Base-by-base conservation (phyloP, 306 rosid genomes). In the Astragalus glycyphyllos region DNA sequence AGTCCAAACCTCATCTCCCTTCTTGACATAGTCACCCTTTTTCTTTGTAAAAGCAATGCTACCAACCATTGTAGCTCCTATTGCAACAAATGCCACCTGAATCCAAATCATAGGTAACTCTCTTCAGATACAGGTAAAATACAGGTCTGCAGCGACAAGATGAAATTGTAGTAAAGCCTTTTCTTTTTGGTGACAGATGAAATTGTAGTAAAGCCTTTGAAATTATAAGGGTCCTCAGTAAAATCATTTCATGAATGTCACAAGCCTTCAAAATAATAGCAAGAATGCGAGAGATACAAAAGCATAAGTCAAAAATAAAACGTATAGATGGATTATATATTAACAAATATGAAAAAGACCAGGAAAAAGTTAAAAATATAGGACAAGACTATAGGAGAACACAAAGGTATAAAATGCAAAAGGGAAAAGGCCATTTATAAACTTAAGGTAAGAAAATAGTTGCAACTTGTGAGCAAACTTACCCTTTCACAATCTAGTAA, bases 1-100 rank as follows among this genome's bases (percentile, higher is more conserved):
- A 47, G 4, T 32, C 2, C 47, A 20, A 58, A 94, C 98, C 98
- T 94, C 96, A 12, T 94, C 98, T 74, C 98, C 98, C 85, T 94
- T 94, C 85, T 87, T 86, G 69, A 94, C 88, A 81, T 49, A 9
- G 17, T 90, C 97, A 37, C 97, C 97, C 81, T 80, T 74, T 79
- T 82, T 74, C 85, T 83, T 94, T 51, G 81, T 68, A 73, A 94
- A 94, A 68, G 84, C 83, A 68, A 94, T 91, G 88, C 99, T 90
- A 67, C 97, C 99, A 69, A 94, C 99, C 99, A 94, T 94, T 10
- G 99, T 94, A 44, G 99, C 98, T 77, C 98, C 98, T 70, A 94
- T 87, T 66, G 98, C 90, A 75, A 94, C 89, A 79, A 87, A 87
- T 35, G 99, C 96, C 71, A 94, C 96, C 99, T 94, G 84, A 70